Percentiles rank a stretch among this genome's conserved stretches.
Conservation (phyloP, 352 stramenopile genomes). For the Phytopythium ostracodes region DNA sequence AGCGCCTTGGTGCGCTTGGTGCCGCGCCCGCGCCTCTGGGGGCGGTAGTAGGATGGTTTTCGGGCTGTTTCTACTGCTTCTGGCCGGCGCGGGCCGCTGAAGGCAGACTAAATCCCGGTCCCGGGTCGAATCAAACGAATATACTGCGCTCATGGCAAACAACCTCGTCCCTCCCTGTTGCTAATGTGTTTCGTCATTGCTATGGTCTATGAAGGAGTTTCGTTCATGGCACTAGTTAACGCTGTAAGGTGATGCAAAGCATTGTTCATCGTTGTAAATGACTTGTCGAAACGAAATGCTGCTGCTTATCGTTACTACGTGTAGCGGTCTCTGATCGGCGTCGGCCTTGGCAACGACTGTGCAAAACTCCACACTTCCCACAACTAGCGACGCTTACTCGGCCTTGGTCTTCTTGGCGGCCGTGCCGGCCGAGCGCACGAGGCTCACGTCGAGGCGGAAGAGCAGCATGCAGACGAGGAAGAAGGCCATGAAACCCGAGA, state of each 20-base stretch:
- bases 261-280: too few relatives aligned
- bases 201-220: too few relatives aligned
- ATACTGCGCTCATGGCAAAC: slow-evolving; percentile 33
- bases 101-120: slow-evolving; percentile 5
- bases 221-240: too few relatives aligned
- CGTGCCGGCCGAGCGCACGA: slow-evolving; percentile 26
- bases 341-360: too few relatives aligned
- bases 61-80: slow-evolving; percentile 12
- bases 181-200: too few relatives aligned
- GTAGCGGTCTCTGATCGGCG: not conserved
- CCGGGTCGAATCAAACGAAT: slow-evolving; percentile 25
- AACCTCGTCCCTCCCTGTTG: not conserved
- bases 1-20: slow-evolving; percentile 14
- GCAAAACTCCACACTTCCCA: not conserved
- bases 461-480: slow-evolving; percentile 85
- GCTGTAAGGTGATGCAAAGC: too few relatives aligned
- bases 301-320: slow-evolving; percentile 3
- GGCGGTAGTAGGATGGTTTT: slow-evolving; percentile 7
- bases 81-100: slow-evolving; percentile 3
- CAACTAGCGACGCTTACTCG: slow-evolving; percentile 42
- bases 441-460: slow-evolving; percentile 81
- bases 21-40: not conserved
- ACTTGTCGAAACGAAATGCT: not conserved
- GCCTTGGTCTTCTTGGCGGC: slow-evolving; percentile 54
- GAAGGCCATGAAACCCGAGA: slow-evolving; percentile 77